phyloP scores from a whole-genome alignment of 2,329 filamentous ascomycete genomes.

The Trichophyton simii region DNA sequence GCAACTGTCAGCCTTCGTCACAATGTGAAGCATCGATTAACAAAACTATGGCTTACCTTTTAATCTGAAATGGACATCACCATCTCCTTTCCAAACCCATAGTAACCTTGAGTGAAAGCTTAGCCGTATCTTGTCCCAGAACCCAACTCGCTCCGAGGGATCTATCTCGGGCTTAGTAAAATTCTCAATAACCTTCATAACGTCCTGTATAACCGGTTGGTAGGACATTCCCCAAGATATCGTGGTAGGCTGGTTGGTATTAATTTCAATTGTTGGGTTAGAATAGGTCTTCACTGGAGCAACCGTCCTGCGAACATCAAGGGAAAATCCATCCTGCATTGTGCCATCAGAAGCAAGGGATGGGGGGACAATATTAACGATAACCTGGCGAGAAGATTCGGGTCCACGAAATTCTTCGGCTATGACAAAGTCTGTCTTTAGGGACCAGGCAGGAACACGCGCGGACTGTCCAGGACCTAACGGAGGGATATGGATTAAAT shows the following conservation, averaged over 20 bases:
- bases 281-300: conserved; percentile 95
- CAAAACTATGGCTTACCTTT: conserved; percentile 49
- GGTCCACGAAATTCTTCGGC: conserved; percentile 80
- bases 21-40: not conserved
- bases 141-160: conserved; percentile 83
- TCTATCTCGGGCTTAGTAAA: conserved; percentile 95
- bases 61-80: conserved; percentile 83
- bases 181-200: conserved; percentile 98
- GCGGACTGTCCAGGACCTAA: conserved; percentile 69
- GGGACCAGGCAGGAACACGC: conserved; percentile 64
- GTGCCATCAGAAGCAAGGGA: conserved; percentile 45
- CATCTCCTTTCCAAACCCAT: conserved; percentile 86
- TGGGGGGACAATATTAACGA: conserved; percentile 72
- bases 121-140: conserved; percentile 96
- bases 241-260: conserved; percentile 78
- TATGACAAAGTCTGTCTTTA: conserved; percentile 86
- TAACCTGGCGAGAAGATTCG: conserved; percentile 66
- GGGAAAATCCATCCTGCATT: conserved; percentile 54
- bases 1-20: too few species aligned
- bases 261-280: conserved; percentile 81
- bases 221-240: conserved; percentile 98
- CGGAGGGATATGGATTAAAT: conserved; percentile 76
- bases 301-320: conserved; percentile 81
- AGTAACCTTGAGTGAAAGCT: conserved; percentile 86
- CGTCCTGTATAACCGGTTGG: conserved; percentile 94